A percentile compares a stretch with the other conserved stretches of the same genome.
phyloP scores from a whole-genome alignment of 2,329 filamentous ascomycete genomes.

The Daldinia sp. region DNA sequence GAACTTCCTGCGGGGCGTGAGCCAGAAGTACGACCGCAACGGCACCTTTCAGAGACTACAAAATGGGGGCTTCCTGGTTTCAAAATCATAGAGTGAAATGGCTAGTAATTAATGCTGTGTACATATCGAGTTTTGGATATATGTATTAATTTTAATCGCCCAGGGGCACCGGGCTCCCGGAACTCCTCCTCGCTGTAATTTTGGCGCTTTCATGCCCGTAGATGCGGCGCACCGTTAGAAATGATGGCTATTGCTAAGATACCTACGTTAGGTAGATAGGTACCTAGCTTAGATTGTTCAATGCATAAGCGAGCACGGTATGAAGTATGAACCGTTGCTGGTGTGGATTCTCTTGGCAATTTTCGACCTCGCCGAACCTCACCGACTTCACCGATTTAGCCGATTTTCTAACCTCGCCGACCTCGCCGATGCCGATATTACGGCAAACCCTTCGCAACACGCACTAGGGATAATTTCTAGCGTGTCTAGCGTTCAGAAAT shows the following conservation, averaged over 20 bases:
- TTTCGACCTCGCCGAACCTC: slow-evolving; percentile 1
- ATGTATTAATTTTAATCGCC: slow-evolving; percentile 1
- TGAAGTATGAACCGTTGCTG: not conserved
- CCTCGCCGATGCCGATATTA: not conserved
- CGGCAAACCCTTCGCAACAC: not conserved
- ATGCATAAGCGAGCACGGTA: not conserved
- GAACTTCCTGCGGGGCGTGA: slow-evolving; percentile 1
- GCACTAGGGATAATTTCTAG: no score
- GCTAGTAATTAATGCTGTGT: not conserved
- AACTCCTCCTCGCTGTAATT: not conserved
- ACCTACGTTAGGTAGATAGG: no score
- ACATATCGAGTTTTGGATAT: not conserved
- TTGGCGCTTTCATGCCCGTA: not conserved
- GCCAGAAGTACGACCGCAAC: slow-evolving; percentile 6
- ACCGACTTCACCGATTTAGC: not conserved
- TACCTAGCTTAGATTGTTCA: not conserved
- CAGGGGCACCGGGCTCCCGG: not conserved
- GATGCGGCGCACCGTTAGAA: not conserved
- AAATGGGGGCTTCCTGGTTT: slow-evolving; percentile 9
- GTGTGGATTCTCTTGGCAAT: not conserved
- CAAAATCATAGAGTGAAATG: not conserved
- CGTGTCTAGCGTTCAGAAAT: not conserved
- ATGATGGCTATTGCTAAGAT: not conserved
- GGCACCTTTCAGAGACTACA: slow-evolving; percentile 5
- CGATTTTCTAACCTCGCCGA: slow-evolving; percentile 1